Conservation (phyloP, 495 filamentous ascomycete genomes). For the Lindgomyces ingoldianus region DNA sequence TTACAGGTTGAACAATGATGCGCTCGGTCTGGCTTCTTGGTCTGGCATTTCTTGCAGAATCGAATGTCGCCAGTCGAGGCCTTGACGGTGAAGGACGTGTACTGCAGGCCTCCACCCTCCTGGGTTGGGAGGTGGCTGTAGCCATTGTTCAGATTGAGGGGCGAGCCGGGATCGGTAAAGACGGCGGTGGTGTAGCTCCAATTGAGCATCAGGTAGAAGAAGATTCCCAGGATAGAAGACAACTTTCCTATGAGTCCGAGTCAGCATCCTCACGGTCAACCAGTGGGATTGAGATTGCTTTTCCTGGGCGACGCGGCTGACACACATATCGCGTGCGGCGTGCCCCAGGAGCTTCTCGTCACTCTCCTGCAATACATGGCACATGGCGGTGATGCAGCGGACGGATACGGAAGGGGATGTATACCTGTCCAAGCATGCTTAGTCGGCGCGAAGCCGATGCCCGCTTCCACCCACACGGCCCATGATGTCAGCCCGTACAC, state of each 20-base stretch:
- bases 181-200: constrained; percentile 88
- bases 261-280: constrained; percentile 14
- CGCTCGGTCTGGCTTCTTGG: constrained; percentile 88
- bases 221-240: constrained; percentile 60
- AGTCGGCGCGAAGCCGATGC: constrained; percentile 64
- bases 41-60: constrained; percentile 97
- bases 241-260: constrained; percentile 25
- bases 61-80: constrained; percentile 73
- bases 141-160: constrained; percentile 53
- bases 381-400: too few relatives aligned
- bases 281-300: constrained; percentile 6
- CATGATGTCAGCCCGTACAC: constrained; percentile 87
- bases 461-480: constrained; percentile 84
- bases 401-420: too few relatives aligned
- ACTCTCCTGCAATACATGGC: too few relatives aligned
- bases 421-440: constrained; percentile 69
- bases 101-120: constrained; percentile 55
- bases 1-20: constrained; percentile 95
- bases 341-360: too few relatives aligned
- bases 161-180: constrained; percentile 83
- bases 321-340: too few relatives aligned
- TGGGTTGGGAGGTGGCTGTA: constrained; percentile 67
- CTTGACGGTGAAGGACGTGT: constrained; percentile 85
- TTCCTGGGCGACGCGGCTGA: neutral
- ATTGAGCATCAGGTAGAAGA: constrained; percentile 78